phyloP scores from a whole-genome alignment of 2,329 filamentous ascomycete species.

The Emergomyces africanus region DNA sequence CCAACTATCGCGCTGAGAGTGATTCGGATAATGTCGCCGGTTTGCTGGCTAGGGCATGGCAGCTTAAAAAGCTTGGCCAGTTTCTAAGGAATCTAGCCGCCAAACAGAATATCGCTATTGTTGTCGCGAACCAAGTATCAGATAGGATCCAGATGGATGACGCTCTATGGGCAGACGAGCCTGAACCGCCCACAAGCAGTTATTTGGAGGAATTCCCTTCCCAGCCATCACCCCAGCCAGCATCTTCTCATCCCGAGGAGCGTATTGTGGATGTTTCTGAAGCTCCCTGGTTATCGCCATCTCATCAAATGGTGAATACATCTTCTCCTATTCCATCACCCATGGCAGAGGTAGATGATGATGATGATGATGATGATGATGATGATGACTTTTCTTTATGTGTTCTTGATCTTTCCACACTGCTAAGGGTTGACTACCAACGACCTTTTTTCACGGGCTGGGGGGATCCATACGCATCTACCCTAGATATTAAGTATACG shows the following conservation, averaged over 20 bases:
- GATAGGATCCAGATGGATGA: conserved; percentile 55
- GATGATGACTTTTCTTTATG: conserved; percentile 14
- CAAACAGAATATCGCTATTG: conserved; percentile 63
- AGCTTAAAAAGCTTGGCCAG: conserved; percentile 62
- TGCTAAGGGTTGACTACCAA: conserved; percentile 71
- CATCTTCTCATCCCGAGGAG: neutral
- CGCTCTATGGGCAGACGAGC: conserved; percentile 7
- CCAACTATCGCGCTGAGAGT: conserved; percentile 86
- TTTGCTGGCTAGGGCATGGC: conserved; percentile 62
- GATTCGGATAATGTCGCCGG: conserved; percentile 28
- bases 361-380: conserved; percentile 5
- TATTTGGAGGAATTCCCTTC: neutral
- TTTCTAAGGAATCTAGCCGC: conserved; percentile 64
- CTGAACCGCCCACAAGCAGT: conserved; percentile 7
- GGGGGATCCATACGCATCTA: conserved; percentile 53
- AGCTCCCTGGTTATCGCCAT: neutral
- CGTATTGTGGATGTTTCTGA: neutral
- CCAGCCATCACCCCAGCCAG: conserved; percentile 7
- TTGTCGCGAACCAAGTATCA: conserved; percentile 90
- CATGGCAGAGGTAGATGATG: neutral
- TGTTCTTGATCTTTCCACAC: conserved; percentile 31
- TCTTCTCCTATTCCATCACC: conserved; percentile 1
- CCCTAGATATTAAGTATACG: neutral
- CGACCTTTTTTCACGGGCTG: conserved; percentile 93
- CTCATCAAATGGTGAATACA: neutral